Evolutionary conservation across 2,329 filamentous ascomycete genomes (phyloP).

Genomic region (Cladosporium sp.): DNA sequence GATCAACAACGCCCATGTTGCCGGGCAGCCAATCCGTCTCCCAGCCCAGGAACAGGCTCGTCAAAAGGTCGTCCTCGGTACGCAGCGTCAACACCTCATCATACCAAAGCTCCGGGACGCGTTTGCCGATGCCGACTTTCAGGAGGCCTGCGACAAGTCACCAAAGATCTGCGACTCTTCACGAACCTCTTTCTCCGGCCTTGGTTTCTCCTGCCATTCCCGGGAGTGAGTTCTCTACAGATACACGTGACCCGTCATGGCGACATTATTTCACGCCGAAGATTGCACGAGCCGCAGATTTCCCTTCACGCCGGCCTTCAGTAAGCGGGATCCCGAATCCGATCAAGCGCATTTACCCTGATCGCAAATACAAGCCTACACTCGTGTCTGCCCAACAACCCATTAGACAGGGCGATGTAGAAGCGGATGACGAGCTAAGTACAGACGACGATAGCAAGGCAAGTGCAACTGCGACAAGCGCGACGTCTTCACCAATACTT

Average conservation of each 20-base stretch:
- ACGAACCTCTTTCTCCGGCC: slow-evolving; percentile 29
- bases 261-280: slow-evolving; percentile 31
- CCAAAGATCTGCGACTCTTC: slow-evolving; percentile 65
- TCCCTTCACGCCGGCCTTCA: slow-evolving; percentile 18
- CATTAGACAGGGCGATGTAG: slow-evolving; percentile 18
- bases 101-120: slow-evolving; percentile 47
- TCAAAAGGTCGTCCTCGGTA: slow-evolving; percentile 62
- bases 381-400: slow-evolving; percentile 26
- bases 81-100: slow-evolving; percentile 42
- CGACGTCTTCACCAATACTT: slow-evolving; percentile 24
- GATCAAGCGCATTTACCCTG: slow-evolving; percentile 31
- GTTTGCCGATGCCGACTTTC: slow-evolving; percentile 59
- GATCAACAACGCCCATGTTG: slow-evolving; percentile 60
- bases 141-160: slow-evolving; percentile 73
- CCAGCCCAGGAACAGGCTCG: slow-evolving; percentile 65
- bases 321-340: slow-evolving; percentile 33
- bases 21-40: slow-evolving; percentile 33
- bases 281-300: slow-evolving; percentile 17
- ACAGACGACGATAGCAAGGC: slow-evolving; percentile 13
- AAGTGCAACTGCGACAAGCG: slow-evolving; percentile 15
- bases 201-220: slow-evolving; percentile 13
- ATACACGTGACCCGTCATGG: slow-evolving; percentile 24
- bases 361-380: slow-evolving; percentile 29
- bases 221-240: slow-evolving; percentile 11
- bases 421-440: slow-evolving; percentile 23